Percentiles rank a stretch among this genome's conserved stretches.
Conservation (phyloP, 805 yeast species). For the Wickerhamomyces ciferrii region DNA sequence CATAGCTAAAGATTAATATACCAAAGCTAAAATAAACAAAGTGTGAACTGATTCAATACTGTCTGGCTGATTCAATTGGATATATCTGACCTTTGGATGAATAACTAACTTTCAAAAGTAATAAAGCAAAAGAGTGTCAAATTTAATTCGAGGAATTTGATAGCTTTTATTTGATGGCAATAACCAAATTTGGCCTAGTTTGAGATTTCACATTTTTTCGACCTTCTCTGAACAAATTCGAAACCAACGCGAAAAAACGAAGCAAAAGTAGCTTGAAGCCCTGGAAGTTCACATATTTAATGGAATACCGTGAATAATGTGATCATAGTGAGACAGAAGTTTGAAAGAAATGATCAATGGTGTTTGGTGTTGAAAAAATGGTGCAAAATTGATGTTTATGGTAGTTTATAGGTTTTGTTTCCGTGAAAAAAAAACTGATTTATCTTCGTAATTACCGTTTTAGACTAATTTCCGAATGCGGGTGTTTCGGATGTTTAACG, state of each 20-base stretch:
- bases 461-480: neutral
- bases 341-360: neutral
- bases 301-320: no score
- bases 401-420: neutral
- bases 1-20: neutral
- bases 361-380: neutral
- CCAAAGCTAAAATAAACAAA: neutral
- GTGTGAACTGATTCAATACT: neutral
- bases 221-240: neutral
- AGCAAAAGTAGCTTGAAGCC: neutral
- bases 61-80: no score
- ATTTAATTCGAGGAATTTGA: neutral
- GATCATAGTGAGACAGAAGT: neutral
- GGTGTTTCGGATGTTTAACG: neutral
- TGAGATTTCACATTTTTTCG: constrained; percentile 1
- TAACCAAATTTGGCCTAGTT: neutral
- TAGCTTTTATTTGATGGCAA: neutral
- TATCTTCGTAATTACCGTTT: constrained; percentile 15
- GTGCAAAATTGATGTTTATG: neutral
- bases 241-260: constrained; percentile 1
- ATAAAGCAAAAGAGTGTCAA: neutral
- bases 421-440: constrained; percentile 16
- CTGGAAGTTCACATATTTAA: neutral
- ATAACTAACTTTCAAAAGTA: neutral
- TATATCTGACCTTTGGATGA: no score